Base-by-base conservation (phyloP, 352 stramenopile species). In the Globisporangium recalcitrans region DNA sequence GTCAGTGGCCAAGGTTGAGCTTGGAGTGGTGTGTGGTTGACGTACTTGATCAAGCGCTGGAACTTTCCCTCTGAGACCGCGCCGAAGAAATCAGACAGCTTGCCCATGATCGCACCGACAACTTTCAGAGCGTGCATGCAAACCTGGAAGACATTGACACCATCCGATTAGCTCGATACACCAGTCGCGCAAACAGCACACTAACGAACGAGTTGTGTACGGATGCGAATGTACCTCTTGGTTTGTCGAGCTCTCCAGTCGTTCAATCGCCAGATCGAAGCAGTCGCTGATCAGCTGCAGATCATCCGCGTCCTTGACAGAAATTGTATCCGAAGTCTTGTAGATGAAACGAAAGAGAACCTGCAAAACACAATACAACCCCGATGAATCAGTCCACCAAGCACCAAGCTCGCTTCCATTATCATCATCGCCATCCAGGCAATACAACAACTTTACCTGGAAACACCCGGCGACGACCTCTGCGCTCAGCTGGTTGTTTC, bases 81-180 rank as follows among this genome's bases (percentile, higher is more conserved):
- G 2, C 40, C 51, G 61, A 85, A 72, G 31, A 85, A 74, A 21
- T 64, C 63, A 2, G 73, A 67, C 21, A 87, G 38, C 19, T 87
- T 85, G 32, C 72, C 71, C 46, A 90, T 71, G 13, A 91, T 52
- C 4, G 71, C 78, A 8, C 75, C 78, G 11, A 85, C 49, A 4
- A 90, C 68, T 57, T 88, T 90, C 6, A 91, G 62, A 0, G 77
- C 72, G 51, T 72, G 82, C 69, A 88, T 76, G 19, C 64, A 71
- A 13, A 88, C 68, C 71, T 81, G 27, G 1, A 42, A 19, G 14
- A 5, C n/a, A 42, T n/a, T 42, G 36, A 42, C 7, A n/a, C 13
- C 0, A 11, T 11, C n/a, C 4, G 13, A 14, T 42, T 19, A 40
- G 36, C n/a, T 0, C 11, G 36, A 42, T 42, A 42, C 19, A 42